Percentiles rank a stretch among this genome's conserved stretches.
Conservation (phyloP, 2,329 filamentous ascomycete genomes). For the Colletotrichum sp. region DNA sequence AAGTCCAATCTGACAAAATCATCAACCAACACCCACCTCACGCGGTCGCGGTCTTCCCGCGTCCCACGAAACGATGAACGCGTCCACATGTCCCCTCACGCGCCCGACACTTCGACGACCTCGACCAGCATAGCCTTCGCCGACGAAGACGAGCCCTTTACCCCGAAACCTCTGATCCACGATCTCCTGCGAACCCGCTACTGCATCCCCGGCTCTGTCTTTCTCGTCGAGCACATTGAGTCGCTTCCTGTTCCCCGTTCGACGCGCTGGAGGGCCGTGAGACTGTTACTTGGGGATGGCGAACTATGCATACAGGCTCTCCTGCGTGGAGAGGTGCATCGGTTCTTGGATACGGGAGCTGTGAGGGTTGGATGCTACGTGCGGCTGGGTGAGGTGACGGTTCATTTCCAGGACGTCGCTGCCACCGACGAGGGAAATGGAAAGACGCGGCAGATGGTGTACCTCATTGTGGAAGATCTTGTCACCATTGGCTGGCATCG, state of each 20-base stretch:
- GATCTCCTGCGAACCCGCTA: constrained; percentile 54
- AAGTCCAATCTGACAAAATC: neutral
- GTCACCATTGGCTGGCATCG: constrained; percentile 52
- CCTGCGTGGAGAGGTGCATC: constrained; percentile 49
- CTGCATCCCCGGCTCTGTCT: constrained; percentile 52
- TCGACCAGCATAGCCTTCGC: constrained; percentile 21
- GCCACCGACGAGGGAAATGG: neutral
- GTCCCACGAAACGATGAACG: neutral
- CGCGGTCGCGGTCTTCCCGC: neutral
- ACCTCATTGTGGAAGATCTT: constrained; percentile 51
- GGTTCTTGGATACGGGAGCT: constrained; percentile 50
- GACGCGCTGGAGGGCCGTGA: constrained; percentile 46
- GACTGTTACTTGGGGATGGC: constrained; percentile 58
- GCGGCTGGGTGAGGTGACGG: constrained; percentile 43
- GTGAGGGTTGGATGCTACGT: constrained; percentile 55
- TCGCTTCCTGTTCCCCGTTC: constrained; percentile 36
- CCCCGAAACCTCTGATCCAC: constrained; percentile 46
- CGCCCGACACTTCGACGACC: constrained; percentile 1
- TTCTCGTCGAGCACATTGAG: constrained; percentile 55
- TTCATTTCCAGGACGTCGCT: neutral
- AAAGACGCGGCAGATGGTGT: constrained; percentile 38
- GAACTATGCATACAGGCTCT: constrained; percentile 60
- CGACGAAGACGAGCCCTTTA: constrained; percentile 27
- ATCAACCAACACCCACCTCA: neutral
- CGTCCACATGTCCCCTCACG: constrained; percentile 18